Conservation (phyloP, 371 early-diverging fungal species). For the Gilbertella persicaria region DNA sequence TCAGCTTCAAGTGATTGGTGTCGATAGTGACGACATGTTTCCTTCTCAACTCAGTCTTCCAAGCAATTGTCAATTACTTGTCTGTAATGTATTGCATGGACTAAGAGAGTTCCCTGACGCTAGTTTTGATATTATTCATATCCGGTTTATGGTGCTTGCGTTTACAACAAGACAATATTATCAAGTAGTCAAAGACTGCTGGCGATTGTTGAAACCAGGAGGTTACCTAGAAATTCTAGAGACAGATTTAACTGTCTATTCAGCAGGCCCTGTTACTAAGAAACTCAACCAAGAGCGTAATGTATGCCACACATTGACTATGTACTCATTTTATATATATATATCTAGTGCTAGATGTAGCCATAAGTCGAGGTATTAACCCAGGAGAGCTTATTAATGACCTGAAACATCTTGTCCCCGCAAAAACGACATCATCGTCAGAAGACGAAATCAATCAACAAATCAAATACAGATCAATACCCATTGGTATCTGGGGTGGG, state of each 20-base stretch:
- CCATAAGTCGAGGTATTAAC: constrained; percentile 19
- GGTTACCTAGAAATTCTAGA: constrained; percentile 38
- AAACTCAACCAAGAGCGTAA: constrained; percentile 33
- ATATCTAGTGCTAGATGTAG: constrained; percentile 17
- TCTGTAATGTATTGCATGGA: constrained; percentile 28
- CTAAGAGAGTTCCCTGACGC: constrained; percentile 22
- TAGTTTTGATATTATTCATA: constrained; percentile 34
- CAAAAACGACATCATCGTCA: not conserved
- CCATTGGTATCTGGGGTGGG: constrained; percentile 40
- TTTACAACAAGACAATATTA: constrained; percentile 27
- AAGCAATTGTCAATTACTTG: constrained; percentile 27
- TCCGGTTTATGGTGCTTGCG: constrained; percentile 32
- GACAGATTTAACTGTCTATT: constrained; percentile 30
- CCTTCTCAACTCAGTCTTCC: constrained; percentile 28
- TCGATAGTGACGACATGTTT: constrained; percentile 36
- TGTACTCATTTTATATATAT: not conserved
- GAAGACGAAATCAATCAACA: constrained; percentile 18
- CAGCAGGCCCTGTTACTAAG: constrained; percentile 30
- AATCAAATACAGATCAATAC: constrained; percentile 34
- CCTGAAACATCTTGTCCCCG: constrained; percentile 15
- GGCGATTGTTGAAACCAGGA: constrained; percentile 30
- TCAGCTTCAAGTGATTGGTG: constrained; percentile 31
- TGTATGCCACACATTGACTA: not conserved
- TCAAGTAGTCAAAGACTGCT: constrained; percentile 31
- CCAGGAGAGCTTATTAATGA: constrained; percentile 15